Evolutionary conservation across 2,329 filamentous ascomycete genomes (phyloP), one percentile per base, ranked within the genome.

Genomic region (Bretziella fagacearum): DNA sequence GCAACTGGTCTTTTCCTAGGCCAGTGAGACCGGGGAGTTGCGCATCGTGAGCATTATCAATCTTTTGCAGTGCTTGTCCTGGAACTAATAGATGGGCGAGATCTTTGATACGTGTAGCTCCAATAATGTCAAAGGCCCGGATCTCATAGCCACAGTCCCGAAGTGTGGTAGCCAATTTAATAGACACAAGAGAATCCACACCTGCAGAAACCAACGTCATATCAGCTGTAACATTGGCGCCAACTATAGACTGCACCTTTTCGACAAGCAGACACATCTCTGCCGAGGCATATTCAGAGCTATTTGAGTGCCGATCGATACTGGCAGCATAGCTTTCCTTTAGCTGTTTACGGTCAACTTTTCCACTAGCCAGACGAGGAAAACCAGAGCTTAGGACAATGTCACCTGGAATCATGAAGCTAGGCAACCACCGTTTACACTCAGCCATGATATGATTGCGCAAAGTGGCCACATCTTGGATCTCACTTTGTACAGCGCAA

Each of bases 331-430:
- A 39, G 10, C 23, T 8, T 10, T 8, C 23, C n/a, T 39, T 39
- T 10, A 94, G 62, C 10, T 60, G 62, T 54, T 76, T 80, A 44
- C 76, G 77, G 56, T 94, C 81, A 11, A 87, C 70, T 57, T 95
- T 95, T 1, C 87, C 87, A 1, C 85, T 93, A 2, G 85, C 68
- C 17, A 94, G 64, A 45, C 79, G 76, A 1, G 85, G 85, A 48
- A 94, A 78, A 6, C 70, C 65, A 1, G 67, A 54, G 52, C 81
- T 62, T 1, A 81, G 56, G 0, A 84, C 60, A 20, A 93, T 64
- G 51, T 93, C 81, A 3, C 73, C 71, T 0, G 87, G 87, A 1
- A 93, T 63, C 87, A 94, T 94, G 57, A 79, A 91, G 3, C 69
- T 67, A 0, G 86, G 84, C 1, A 95, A 67, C 84, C 85, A 93